Conservation (phyloP, 2,329 filamentous ascomycete genomes). For the Thielaviopsis ethacetica region DNA sequence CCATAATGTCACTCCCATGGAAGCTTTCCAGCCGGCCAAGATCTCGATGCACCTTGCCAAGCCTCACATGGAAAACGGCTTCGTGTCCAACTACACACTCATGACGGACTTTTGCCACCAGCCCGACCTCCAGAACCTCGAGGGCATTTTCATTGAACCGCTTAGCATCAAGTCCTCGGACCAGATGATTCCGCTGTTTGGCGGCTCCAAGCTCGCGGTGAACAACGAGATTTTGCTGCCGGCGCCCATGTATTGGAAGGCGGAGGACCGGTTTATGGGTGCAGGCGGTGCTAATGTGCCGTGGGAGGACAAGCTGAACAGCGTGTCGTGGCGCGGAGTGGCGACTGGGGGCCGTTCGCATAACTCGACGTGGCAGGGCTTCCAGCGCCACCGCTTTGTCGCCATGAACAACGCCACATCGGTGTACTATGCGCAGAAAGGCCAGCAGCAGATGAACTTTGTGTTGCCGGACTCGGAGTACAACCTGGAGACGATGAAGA, state of each 20-base stretch:
- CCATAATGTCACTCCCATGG: conserved; percentile 24
- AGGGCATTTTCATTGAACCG: conserved; percentile 48
- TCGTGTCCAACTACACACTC: conserved; percentile 43
- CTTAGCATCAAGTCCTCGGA: conserved; percentile 39
- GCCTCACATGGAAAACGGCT: conserved; percentile 37
- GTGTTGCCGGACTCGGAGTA: conserved; percentile 33
- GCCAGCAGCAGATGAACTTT: conserved; percentile 34
- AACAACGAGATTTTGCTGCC: conserved; percentile 58
- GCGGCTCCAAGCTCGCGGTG: conserved; percentile 50
- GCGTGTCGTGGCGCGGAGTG: conserved; percentile 48
- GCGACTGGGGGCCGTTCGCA: conserved; percentile 47
- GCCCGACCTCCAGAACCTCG: conserved; percentile 43
- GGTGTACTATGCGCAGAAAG: conserved; percentile 31
- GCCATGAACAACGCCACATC: conserved; percentile 54
- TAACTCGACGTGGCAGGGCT: conserved; percentile 49
- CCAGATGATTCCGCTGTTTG: conserved; percentile 47
- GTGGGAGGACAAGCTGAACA: conserved; percentile 40
- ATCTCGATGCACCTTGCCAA: conserved; percentile 30
- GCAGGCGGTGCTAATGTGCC: conserved; percentile 33
- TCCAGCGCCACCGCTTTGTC: conserved; percentile 61
- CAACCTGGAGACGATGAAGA: conserved; percentile 23
- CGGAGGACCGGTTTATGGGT: conserved; percentile 45
- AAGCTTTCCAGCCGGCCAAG: conserved; percentile 27
- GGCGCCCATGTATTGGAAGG: conserved; percentile 51
- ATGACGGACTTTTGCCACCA: conserved; percentile 49